phyloP scores from a whole-genome alignment of 192 early-diverging fungal species.

The Funneliformis mosseae region DNA sequence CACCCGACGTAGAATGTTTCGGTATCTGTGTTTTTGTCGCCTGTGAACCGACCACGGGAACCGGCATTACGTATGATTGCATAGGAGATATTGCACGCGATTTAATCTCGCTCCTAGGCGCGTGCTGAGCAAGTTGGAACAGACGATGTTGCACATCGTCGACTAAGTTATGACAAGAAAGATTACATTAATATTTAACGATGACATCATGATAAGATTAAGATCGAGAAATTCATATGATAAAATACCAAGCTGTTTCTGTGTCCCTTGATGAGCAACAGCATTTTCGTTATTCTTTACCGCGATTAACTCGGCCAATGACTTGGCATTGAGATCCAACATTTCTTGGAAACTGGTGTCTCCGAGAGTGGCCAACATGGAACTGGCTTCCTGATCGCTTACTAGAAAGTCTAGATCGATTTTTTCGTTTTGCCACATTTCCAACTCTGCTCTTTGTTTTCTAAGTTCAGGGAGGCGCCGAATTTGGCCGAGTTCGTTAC shows the following conservation, averaged over 20 bases:
- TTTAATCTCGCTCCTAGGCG: background rate
- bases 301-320: background rate
- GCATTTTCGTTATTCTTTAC: background rate
- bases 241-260: conserved; percentile 16
- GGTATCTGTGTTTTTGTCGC: background rate
- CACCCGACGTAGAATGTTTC: background rate
- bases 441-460: conserved; percentile 3
- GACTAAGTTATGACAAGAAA: background rate
- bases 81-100: background rate
- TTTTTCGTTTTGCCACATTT: conserved; percentile 26
- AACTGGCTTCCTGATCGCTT: background rate
- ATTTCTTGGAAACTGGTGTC: conserved; percentile 6
- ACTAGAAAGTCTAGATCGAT: conserved; percentile 27
- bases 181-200: background rate
- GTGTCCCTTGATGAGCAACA: background rate
- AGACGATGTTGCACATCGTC: background rate
- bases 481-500: conserved; percentile 6
- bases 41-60: background rate
- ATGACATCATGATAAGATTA: background rate
- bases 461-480: background rate
- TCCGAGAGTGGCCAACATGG: background rate
- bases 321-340: background rate
- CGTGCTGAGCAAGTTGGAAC: background rate
- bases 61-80: background rate
- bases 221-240: background rate